phyloP scores from a whole-genome alignment of 2,329 filamentous ascomycete species.

The Lomentospora prolificans region DNA sequence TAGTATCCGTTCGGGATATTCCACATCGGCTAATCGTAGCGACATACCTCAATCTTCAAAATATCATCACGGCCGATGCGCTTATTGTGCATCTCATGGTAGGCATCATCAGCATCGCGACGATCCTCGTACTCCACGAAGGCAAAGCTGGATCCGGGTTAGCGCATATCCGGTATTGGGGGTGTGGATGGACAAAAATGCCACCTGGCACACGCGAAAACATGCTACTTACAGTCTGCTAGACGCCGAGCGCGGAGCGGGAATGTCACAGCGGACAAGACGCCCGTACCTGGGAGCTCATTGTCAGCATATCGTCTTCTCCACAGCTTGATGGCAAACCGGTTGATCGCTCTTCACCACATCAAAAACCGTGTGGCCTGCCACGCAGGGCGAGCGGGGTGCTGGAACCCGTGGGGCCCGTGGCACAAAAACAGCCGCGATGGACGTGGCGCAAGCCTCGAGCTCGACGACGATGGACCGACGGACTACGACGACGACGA shows the following conservation, averaged over 20 bases:
- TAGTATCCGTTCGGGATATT: background rate
- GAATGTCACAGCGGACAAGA: slow-evolving; percentile 96
- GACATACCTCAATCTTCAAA: slow-evolving; percentile 84
- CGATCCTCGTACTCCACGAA: slow-evolving; percentile 99
- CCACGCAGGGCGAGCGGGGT: background rate
- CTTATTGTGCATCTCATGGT: slow-evolving; percentile 99
- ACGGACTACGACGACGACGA: slow-evolving; percentile 25
- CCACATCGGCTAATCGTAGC: background rate
- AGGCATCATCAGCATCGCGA: slow-evolving; percentile 95
- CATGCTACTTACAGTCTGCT: slow-evolving; percentile 93
- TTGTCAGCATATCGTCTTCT: slow-evolving; percentile 1
- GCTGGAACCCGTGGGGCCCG: background rate
- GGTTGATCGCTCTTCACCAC: background rate
- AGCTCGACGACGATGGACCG: slow-evolving; percentile 19
- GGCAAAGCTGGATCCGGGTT: slow-evolving; percentile 57
- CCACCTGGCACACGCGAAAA: too few species aligned
- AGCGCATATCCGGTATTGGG: too few species aligned
- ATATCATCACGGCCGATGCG: slow-evolving; percentile 91
- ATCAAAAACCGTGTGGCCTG: background rate
- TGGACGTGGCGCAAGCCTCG: slow-evolving; percentile 14
- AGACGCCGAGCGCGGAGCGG: slow-evolving; percentile 83
- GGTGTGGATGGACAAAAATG: too few species aligned
- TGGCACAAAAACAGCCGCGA: background rate
- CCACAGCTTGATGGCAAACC: background rate
- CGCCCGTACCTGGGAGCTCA: slow-evolving; percentile 68